phyloP scores from a whole-genome alignment of 225 moss, liverwort and hornwort genomes.

The Asterella californica region DNA sequence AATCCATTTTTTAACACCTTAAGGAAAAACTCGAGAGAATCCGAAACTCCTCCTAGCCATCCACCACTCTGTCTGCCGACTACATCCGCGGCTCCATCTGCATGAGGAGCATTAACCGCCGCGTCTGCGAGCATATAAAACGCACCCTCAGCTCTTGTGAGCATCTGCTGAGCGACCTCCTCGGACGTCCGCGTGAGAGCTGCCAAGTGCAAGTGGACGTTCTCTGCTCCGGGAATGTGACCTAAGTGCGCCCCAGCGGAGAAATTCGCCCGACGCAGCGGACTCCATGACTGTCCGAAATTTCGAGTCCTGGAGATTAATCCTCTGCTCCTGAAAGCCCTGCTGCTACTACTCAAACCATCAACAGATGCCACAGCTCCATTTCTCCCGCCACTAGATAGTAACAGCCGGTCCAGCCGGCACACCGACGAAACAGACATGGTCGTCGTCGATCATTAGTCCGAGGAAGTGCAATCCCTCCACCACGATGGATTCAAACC shows the following conservation, averaged over 20 bases:
- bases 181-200: conserved; percentile 14
- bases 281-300: conserved; percentile 16
- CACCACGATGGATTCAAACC: neutral
- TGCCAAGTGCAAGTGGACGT: conserved; percentile 23
- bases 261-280: neutral
- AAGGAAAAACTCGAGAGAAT: conserved; percentile 64
- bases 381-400: conserved; percentile 5
- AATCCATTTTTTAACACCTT: conserved; percentile 82
- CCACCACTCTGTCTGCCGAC: conserved; percentile 73
- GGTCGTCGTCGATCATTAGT: neutral
- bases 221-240: conserved; percentile 27
- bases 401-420: conserved; percentile 16
- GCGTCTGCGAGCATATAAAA: conserved; percentile 82
- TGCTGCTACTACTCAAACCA: conserved; percentile 4
- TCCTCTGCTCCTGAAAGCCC: neutral
- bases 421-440: conserved; percentile 20
- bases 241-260: conserved; percentile 24
- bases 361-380: conserved; percentile 12
- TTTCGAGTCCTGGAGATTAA: conserved; percentile 14
- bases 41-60: conserved; percentile 91
- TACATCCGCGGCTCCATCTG: conserved; percentile 47
- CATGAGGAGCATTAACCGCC: conserved; percentile 41
- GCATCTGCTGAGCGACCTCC: conserved; percentile 28
- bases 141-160: conserved; percentile 49
- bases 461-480: conserved; percentile 6